Conservation (phyloP, 164 flowering plant genomes). For the Cinnamomum chago region DNA sequence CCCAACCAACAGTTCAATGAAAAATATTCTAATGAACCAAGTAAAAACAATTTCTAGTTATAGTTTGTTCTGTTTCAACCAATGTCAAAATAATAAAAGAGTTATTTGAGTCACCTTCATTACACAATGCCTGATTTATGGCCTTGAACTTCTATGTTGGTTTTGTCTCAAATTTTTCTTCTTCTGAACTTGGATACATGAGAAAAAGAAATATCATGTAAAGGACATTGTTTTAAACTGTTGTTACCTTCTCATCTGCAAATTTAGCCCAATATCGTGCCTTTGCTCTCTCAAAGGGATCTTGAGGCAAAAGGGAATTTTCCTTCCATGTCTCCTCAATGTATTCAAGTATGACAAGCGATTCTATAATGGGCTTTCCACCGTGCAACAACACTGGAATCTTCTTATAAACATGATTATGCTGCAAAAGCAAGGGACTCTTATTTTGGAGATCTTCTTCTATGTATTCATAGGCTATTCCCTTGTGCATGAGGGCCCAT, state of each 20-base stretch:
- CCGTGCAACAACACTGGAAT: constrained; percentile 4
- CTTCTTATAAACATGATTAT: constrained; percentile 11
- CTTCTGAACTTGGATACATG: too few species aligned
- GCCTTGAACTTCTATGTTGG: too few species aligned
- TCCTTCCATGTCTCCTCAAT: constrained; percentile 6
- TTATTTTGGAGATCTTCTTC: constrained; percentile 25
- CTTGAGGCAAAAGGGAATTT: constrained; percentile 19
- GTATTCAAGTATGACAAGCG: constrained; percentile 9
- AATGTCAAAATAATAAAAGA: too few species aligned
- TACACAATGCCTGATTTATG: too few species aligned
- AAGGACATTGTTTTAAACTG: background rate
- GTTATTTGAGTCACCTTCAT: too few species aligned
- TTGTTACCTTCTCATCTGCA: constrained; percentile 1
- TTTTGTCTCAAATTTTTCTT: too few species aligned
- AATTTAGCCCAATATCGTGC: constrained; percentile 28
- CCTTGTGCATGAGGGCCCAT: constrained; percentile 28
- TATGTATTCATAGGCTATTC: constrained; percentile 19
- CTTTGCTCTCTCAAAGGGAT: constrained; percentile 17
- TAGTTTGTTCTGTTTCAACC: too few species aligned
- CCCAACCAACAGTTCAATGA: too few species aligned
- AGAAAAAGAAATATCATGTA: too few species aligned
- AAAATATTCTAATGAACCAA: too few species aligned
- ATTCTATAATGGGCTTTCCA: background rate
- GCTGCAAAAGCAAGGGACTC: constrained; percentile 16
- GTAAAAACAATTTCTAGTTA: too few species aligned